Evolutionary conservation across 2,329 filamentous ascomycete species (phyloP), one percentile per base, ranked within the genome.

Genomic region (Phyllosticta ampelicida): DNA sequence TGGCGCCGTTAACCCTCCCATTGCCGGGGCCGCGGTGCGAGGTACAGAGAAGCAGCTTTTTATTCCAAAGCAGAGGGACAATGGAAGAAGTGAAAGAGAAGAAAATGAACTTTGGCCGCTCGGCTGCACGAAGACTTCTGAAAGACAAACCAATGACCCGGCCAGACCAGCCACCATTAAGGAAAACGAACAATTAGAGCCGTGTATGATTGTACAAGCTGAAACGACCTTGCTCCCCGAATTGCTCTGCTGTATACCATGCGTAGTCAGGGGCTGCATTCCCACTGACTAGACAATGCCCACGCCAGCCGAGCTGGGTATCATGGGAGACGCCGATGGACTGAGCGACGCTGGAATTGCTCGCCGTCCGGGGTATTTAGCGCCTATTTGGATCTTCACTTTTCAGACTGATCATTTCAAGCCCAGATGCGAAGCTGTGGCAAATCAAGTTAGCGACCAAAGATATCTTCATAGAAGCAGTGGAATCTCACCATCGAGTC

Each of bases 401-500:
- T 58, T 18, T 20, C 28, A 29, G 18, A 21, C 29, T 11, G 23
- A 21, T 51, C 44, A 51, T 53, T 48, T 69, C 71, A 79, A 73
- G 77, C 77, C 77, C 77, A 79, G 67, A 79, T 77, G 60, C 77
- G 76, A 60, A 79, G 71, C 77, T 79, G 65, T 51, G 48, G 54
- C 20, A 13, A 53, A 19, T 51, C 11, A 48, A 8, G 19, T 48
- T 49, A 55, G 56, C 30, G 19, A 57, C 30, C 26, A 16, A 51
- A n/a, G 16, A 52, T 4, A n/a, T 23, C 18, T 11, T 59, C 55
- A 51, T 21, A 54, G 58, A 55, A 57, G 48, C n/a, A n/a, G n/a
- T n/a, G n/a, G 30, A 29, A 36, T 56, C 90, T 78, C 83, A 97
- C 94, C 80, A 96, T 82, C 69, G 94, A 96, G 78, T 99, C 94